Base-by-base conservation (phyloP, 495 filamentous ascomycete species). In the Corynascus novoguineensis region DNA sequence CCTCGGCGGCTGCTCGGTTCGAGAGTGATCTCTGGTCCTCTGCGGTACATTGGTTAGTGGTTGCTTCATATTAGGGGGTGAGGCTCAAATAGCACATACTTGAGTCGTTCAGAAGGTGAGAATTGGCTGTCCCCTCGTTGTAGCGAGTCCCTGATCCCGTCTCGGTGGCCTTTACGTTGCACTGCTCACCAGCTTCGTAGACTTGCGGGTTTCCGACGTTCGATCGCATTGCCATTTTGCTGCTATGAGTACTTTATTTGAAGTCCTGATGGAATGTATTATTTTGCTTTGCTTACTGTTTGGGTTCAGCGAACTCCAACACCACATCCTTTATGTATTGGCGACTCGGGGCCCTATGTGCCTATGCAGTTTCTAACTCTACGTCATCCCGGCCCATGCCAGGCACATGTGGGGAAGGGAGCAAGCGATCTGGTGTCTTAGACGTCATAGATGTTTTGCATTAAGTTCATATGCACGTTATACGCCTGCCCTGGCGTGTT, bases 11-110 rank as follows among this genome's bases (percentile, higher is more conserved):
- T 8, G 76, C 86, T 27, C 82, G 85, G 77, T 91, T 90, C 60
- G 84, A 85, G 61, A 95, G 91, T 28, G 86, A 81, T 61, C 89
- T 80, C 64, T 89, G 72, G 65, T 92, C 89, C 80, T 95, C 86
- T 90, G 19, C n/a, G 1, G 38, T 22, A 0, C 4, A 15, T 38
- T 53, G 38, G 31, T 19, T 53, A 46, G 31, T 19, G 7, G 24
- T 21, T 14, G 7, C 15, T 10, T 4, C 7, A 9, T 25, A 12
- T 24, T 2, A 2, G n/a, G n/a, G 4, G 31, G 4, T 1, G 15
- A 25, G 31, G 14, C 34, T n/a, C n/a, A n/a, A n/a, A 4, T 27
- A 1, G 17, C n/a, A 1, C 45, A 28, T 74, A 88, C 87, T 92
- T 17, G 88, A 85, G 62, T 92, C 89, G 53, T 82, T 80, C 34